Evolutionary conservation across 1,284 basidiomycete genomes (phyloP), one percentile per base, ranked within the genome.

Genomic region (Boletus chippewaensis): DNA sequence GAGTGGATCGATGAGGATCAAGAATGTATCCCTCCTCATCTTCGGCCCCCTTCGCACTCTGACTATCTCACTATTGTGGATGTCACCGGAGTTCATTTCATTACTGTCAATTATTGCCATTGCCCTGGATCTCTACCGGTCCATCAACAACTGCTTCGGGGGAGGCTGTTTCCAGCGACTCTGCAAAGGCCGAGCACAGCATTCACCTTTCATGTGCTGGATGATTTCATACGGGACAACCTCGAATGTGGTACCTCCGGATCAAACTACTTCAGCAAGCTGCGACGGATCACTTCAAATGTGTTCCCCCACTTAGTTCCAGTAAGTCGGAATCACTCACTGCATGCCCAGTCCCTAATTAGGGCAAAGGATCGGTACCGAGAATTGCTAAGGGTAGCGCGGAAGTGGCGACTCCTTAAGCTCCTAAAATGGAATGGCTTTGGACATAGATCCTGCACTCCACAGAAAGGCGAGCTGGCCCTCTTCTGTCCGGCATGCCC

Each of bases 181-280:
- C 1, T 15, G 31, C 0, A 7, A 9, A 0, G 1, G 1, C 64
- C 61, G 0, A 26, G 56, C 18, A 68, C 65, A 0, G 63, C 47
- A 0, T 70, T 70, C 45, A 66, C 62, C 2, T 70, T 65, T 26
- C 13, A 29, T 0, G 47, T 66, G 0, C 49, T 70, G 8, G 49
- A 63, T 2, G 43, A 64, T 9, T 67, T 67, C 28, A 59, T 66
- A 9, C 24, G 55, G 4, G 62, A 68, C 24, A 60, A 55, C 11
- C 31, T 63, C 1, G 49, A 60, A 5, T 63, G 61, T 18, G 64
- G 68, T 32, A 69, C 61, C n/a, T 61, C 61, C 0, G 57, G 58
- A 2, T 59, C 58, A 28, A 62, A 67, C 36, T 67, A 63, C 47
- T 59, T 56, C 15, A 35, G 32, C 2, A 61, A 62, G 7, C 52